Evolutionary conservation across 2,329 filamentous ascomycete species (phyloP), one percentile per base, ranked within the genome.

Genomic region (Leptodontidium sp.): DNA sequence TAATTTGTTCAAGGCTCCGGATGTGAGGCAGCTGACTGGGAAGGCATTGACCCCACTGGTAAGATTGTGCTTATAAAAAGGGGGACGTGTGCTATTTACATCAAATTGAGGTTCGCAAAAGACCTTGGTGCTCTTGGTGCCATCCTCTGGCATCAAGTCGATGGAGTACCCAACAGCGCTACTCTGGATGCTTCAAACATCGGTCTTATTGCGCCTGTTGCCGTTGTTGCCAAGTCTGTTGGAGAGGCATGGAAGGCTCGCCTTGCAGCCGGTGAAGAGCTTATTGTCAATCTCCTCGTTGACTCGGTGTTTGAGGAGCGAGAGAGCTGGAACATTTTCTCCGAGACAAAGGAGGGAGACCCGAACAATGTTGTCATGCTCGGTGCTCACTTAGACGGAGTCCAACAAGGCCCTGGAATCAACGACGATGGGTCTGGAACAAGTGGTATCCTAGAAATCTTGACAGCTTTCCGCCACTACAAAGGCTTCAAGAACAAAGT

Each of bases 351-450:
- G 70, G 79, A 78, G 15, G 88, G 88, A 57, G 85, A 90, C 76
- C 84, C 85, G 17, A 79, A 87, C 72, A 88, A 89, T 74, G 81
- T 86, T 40, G 81, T 90, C 58, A 83, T 87, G 61, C 78, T 90
- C 14, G 87, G 87, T 53, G 87, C 84, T 4, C 88, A 91, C 78
- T 85, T 84, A 21, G 88, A 91, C 79, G 87, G 85, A 4, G 88
- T 90, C 24, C 81, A 83, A 32, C 84, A 82, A 2, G 88, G 88
- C 0, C 88, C 88, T 0, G 88, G 88, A 8, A 88, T 91, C 80
- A 91, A 91, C 77, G 89, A 91, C 76, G 85, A 91, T 73, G 88
- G 88, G 55, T 87, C 84, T 17, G 88, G 88, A n/a, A 83, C 84
- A 1, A 84, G 88, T 69, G 84, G 83, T 35, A 81, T 89, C 61